These are phyloP conservation scores for Phaeophleospora eucalypticola DNA, from an alignment of 2,329 filamentous ascomycete species.

Conservation along the genomic window DNA sequence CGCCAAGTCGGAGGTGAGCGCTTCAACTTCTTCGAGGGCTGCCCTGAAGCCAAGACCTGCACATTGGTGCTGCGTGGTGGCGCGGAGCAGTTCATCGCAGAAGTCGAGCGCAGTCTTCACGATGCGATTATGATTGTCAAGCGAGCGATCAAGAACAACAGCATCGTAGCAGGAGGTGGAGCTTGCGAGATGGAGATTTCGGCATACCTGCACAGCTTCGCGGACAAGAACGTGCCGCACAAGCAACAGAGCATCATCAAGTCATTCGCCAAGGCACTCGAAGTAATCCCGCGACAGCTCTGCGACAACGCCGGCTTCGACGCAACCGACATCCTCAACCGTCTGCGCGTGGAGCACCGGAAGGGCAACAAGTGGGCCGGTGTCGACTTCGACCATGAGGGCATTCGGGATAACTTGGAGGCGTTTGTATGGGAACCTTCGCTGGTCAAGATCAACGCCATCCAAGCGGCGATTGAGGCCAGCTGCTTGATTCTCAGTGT, in stretches of 20 bases:
- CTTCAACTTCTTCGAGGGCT: conserved; percentile 98
- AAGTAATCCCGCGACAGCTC: conserved; percentile 92
- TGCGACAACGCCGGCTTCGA: conserved; percentile 99
- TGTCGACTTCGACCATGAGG: conserved; percentile 90
- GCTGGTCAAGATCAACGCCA: conserved; percentile 93
- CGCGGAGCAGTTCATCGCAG: conserved; percentile 97
- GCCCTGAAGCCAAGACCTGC: conserved; percentile 92
- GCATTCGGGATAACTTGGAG: conserved; percentile 89
- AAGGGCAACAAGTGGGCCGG: conserved; percentile 92
- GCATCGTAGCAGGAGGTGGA: conserved; percentile 91
- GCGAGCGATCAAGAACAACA: conserved; percentile 90
- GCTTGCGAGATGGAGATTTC: conserved; percentile 96
- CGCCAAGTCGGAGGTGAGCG: conserved; percentile 95
- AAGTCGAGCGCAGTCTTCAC: conserved; percentile 95
- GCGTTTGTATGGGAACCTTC: conserved; percentile 97
- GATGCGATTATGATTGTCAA: conserved; percentile 99
- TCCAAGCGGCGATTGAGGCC: conserved; percentile 93
- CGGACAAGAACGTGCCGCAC: conserved; percentile 85
- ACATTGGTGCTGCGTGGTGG: conserved; percentile 92
- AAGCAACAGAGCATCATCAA: conserved; percentile 99
- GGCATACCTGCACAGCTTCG: conserved; percentile 85
- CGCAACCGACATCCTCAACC: conserved; percentile 95
- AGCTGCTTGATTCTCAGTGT: conserved; percentile 93
- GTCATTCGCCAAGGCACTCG: conserved; percentile 92
- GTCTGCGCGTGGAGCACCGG: conserved; percentile 90